A percentile compares a stretch with the other conserved stretches of the same genome.
Evolutionary conservation across 805 yeast species (phyloP).

Genomic region (Yarrowia bubula): DNA sequence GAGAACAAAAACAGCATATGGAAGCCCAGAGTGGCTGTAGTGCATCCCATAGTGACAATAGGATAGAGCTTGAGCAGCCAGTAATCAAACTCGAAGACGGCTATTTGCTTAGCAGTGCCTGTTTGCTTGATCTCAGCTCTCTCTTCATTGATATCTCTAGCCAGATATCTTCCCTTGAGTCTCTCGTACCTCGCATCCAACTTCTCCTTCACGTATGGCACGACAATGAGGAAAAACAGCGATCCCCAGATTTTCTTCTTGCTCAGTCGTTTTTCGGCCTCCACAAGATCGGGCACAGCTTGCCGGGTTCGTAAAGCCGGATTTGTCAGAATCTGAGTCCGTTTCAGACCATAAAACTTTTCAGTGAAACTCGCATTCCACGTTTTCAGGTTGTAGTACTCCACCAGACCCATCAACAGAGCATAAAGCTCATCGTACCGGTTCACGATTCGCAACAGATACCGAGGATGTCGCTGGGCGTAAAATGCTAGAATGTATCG

Average conservation of each 20-base stretch:
- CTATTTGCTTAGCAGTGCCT: conserved; percentile 32
- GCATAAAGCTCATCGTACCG: conserved; percentile 75
- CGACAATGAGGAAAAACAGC: conserved; percentile 53
- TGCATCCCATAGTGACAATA: conserved; percentile 46
- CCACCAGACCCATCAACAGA: conserved; percentile 59
- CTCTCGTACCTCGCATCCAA: conserved; percentile 61
- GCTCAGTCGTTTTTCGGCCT: conserved; percentile 53
- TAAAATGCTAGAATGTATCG: conserved; percentile 77
- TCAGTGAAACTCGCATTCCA: conserved; percentile 91
- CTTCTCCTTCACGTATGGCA: conserved; percentile 69
- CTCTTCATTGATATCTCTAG: conserved; percentile 46
- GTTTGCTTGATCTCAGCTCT: conserved; percentile 28
- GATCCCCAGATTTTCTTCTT: conserved; percentile 53
- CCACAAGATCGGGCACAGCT: conserved; percentile 44
- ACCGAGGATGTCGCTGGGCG: conserved; percentile 73
- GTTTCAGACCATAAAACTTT: conserved; percentile 84
- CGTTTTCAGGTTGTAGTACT: conserved; percentile 61
- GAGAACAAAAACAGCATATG: conserved; percentile 69
- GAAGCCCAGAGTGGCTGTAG: conserved; percentile 53
- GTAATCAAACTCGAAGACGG: conserved; percentile 33
- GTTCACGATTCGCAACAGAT: conserved; percentile 59
- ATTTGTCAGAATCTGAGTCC: conserved; percentile 44
- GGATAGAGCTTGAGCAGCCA: conserved; percentile 65
- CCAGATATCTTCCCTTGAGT: conserved; percentile 56
- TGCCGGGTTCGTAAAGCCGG: conserved; percentile 35